phyloP scores from a whole-genome alignment of 2,329 filamentous ascomycete genomes.

The Colletotrichum sp. region DNA sequence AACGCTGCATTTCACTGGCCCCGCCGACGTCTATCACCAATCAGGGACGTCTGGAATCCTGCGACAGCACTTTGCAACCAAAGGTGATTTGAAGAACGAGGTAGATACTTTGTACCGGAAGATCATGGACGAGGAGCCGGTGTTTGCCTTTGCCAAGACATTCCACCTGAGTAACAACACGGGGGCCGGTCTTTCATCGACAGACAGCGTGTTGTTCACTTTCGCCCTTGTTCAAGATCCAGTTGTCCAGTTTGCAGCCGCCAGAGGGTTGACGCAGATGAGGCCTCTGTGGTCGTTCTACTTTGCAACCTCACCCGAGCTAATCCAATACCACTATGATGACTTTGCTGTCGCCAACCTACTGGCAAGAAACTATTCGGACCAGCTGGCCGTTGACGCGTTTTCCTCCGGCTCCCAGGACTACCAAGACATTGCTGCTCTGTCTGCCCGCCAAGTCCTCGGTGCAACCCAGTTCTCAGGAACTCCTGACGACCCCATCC shows the following conservation, averaged over 20 bases:
- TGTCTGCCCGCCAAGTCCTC: slow-evolving; percentile 81
- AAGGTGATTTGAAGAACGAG: slow-evolving; percentile 68
- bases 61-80: slow-evolving; percentile 72
- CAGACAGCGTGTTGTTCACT: slow-evolving; percentile 73
- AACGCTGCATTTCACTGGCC: slow-evolving; percentile 76
- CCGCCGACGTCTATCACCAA: slow-evolving; percentile 71
- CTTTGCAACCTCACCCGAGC: slow-evolving; percentile 65
- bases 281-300: slow-evolving; percentile 80
- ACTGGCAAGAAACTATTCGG: slow-evolving; percentile 76
- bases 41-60: slow-evolving; percentile 71
- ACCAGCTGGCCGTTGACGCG: slow-evolving; percentile 73
- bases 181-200: slow-evolving; percentile 22
- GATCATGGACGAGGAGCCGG: slow-evolving; percentile 79
- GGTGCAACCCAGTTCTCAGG: slow-evolving; percentile 79
- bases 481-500: slow-evolving; percentile 71
- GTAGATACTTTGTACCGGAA: slow-evolving; percentile 70
- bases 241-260: slow-evolving; percentile 79
- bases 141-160: slow-evolving; percentile 78
- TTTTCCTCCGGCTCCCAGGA: slow-evolving; percentile 75
- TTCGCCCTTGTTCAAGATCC: slow-evolving; percentile 79
- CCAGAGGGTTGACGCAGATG: slow-evolving; percentile 79
- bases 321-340: slow-evolving; percentile 77
- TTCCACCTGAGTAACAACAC: slow-evolving; percentile 53
- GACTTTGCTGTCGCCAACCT: slow-evolving; percentile 70
- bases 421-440: slow-evolving; percentile 77